phyloP scores from a whole-genome alignment of 169 alveolate genomes.

The Eimeria nieschulzi region DNA sequence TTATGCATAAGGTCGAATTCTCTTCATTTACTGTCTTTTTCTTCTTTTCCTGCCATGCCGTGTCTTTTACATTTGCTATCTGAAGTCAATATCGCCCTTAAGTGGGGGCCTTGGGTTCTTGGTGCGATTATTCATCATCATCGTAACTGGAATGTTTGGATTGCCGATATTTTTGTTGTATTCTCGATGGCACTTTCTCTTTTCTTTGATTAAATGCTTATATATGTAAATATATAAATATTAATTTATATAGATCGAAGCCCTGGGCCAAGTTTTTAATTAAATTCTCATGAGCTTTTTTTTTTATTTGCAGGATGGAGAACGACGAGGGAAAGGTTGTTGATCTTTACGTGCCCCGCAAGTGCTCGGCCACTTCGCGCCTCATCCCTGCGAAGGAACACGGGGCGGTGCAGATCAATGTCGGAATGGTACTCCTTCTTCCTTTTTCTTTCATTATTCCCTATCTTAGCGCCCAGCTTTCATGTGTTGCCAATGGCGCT shows the following conservation, averaged over 20 bases:
- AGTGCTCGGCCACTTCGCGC: slow-evolving; percentile 92
- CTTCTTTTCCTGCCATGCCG: too few species aligned
- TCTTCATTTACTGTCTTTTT: too few species aligned
- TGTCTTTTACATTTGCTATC: too few species aligned
- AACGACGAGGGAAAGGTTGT: slow-evolving; percentile 88
- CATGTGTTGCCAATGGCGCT: neutral
- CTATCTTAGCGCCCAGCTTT: neutral
- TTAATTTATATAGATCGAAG: neutral
- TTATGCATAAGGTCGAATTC: too few species aligned
- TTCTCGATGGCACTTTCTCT: neutral
- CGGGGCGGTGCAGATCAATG: slow-evolving; percentile 92
- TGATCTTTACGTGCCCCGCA: slow-evolving; percentile 91
- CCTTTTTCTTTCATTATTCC: neutral
- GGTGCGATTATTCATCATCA: too few species aligned
- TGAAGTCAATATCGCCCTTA: too few species aligned
- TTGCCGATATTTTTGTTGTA: too few species aligned
- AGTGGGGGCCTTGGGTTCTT: too few species aligned
- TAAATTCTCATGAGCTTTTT: neutral
- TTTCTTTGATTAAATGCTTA: neutral
- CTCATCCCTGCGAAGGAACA: slow-evolving; percentile 91
- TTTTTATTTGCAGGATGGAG: slow-evolving; percentile 58
- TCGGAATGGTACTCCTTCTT: slow-evolving; percentile 82
- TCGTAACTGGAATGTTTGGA: too few species aligned
- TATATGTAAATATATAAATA: too few species aligned
- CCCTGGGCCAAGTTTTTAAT: neutral